Percentiles rank a stretch among this genome's conserved stretches.
These are phyloP conservation scores for Barnettozyma populi DNA, from an alignment of 805 yeast species.

Conservation along the genomic window DNA sequence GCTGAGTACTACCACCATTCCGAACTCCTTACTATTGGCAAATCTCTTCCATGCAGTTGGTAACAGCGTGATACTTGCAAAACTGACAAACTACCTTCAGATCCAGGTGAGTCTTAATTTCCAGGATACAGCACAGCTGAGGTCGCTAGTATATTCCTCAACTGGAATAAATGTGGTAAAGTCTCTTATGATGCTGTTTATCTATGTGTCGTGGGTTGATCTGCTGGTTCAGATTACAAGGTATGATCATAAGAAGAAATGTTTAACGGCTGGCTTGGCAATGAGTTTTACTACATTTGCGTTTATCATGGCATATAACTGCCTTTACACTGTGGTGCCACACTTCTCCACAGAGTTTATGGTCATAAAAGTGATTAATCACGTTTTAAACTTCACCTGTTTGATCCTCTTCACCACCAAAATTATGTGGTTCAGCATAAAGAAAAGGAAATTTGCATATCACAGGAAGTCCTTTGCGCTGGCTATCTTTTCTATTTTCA, in stretches of 20 bases:
- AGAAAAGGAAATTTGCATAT: conserved; percentile 40
- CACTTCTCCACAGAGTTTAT: not conserved
- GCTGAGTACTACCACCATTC: conserved; percentile 52
- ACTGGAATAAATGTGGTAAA: conserved; percentile 34
- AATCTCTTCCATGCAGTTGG: conserved; percentile 52
- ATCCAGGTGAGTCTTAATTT: conserved; percentile 47
- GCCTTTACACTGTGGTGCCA: conserved; percentile 11
- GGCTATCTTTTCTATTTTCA: conserved; percentile 38
- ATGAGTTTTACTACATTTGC: conserved; percentile 28
- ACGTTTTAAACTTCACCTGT: conserved; percentile 27
- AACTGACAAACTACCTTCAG: conserved; percentile 40
- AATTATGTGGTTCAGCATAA: conserved; percentile 33
- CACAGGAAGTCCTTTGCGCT: conserved; percentile 42
- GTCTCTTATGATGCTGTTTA: conserved; percentile 37
- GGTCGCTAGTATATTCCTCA: conserved; percentile 33
- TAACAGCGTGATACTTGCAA: conserved; percentile 45
- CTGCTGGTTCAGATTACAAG: conserved; percentile 36
- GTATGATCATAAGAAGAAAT: conserved; percentile 26
- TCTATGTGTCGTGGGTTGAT: conserved; percentile 52
- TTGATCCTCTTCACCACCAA: conserved; percentile 27
- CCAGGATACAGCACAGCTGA: conserved; percentile 44
- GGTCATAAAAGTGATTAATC: conserved; percentile 27
- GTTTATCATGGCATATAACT: conserved; percentile 20
- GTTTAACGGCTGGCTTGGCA: conserved; percentile 29
- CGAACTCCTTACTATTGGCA: conserved; percentile 50